A percentile compares a stretch with the other conserved stretches of the same genome.
Evolutionary conservation across 805 yeast genomes (phyloP).

Genomic region (Teunomyces lycoperdinae): DNA sequence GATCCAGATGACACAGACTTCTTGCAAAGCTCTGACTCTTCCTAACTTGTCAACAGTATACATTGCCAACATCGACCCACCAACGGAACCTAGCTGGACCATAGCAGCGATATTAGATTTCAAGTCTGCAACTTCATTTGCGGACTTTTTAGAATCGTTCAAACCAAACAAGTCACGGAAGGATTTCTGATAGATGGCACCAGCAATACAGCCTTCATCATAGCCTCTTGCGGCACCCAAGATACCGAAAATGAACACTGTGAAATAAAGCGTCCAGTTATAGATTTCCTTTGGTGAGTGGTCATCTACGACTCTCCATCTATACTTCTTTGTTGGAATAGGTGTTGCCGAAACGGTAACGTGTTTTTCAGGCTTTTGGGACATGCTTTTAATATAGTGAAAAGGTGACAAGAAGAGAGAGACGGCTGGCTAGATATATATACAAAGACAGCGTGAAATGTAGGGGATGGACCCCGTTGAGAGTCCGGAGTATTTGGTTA

Average conservation of each 20-base stretch:
- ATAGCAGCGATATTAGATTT: slow-evolving; percentile 54
- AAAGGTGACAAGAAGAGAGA: neutral
- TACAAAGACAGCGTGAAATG: neutral
- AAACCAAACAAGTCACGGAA: slow-evolving; percentile 46
- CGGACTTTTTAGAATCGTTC: slow-evolving; percentile 33
- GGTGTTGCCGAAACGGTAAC: neutral
- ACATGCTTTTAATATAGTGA: neutral
- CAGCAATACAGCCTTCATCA: slow-evolving; percentile 54
- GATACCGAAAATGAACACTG: slow-evolving; percentile 51
- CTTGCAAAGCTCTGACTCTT: slow-evolving; percentile 47
- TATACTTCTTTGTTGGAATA: slow-evolving; percentile 5
- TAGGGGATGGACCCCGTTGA: neutral
- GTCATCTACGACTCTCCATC: slow-evolving; percentile 25
- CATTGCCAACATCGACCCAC: slow-evolving; percentile 50
- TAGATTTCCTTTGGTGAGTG: slow-evolving; percentile 45
- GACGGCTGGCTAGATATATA: neutral
- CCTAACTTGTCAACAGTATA: slow-evolving; percentile 51
- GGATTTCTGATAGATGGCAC: slow-evolving; percentile 41
- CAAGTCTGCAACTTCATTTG: slow-evolving; percentile 39
- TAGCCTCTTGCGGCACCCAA: slow-evolving; percentile 57
- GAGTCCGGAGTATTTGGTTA: neutral
- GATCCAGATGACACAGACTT: slow-evolving; percentile 33
- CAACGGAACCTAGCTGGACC: slow-evolving; percentile 57
- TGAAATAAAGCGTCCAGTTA: slow-evolving; percentile 43
- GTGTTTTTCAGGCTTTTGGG: neutral